Evolutionary conservation across 2,329 filamentous ascomycete species (phyloP).

Genomic region (Fusarium poae): DNA sequence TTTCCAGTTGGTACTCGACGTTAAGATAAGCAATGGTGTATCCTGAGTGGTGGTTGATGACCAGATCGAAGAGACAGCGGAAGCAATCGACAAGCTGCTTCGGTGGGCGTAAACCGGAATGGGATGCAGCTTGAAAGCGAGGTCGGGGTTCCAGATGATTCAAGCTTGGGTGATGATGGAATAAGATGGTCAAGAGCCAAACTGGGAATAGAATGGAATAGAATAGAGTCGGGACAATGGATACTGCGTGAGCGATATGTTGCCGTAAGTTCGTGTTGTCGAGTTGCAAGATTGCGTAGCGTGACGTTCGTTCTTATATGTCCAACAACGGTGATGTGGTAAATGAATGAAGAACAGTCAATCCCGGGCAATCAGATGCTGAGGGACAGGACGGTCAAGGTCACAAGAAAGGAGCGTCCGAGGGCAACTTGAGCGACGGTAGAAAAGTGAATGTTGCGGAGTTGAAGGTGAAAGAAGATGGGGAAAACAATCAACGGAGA

Average conservation of each 20-base stretch:
- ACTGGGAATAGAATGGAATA: slow-evolving; percentile 8
- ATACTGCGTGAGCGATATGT: slow-evolving; percentile 47
- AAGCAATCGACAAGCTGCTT: slow-evolving; percentile 3
- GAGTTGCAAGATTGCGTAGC: slow-evolving; percentile 25
- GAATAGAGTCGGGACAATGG: slow-evolving; percentile 29
- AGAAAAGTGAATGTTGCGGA: slow-evolving; percentile 36
- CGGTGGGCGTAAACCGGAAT: neutral
- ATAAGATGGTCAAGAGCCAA: slow-evolving; percentile 2
- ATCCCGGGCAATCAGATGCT: slow-evolving; percentile 24
- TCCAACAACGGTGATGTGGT: slow-evolving; percentile 33
- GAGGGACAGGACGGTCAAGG: slow-evolving; percentile 12
- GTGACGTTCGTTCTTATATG: slow-evolving; percentile 23
- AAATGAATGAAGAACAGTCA: slow-evolving; percentile 37
- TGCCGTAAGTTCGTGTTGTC: slow-evolving; percentile 40
- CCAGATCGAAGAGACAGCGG: slow-evolving; percentile 1
- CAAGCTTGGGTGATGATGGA: neutral
- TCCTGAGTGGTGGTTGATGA: slow-evolving; percentile 6
- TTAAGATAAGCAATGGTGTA: slow-evolving; percentile 3
- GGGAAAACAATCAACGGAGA: slow-evolving; percentile 17
- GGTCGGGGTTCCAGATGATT: neutral
- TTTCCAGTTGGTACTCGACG: neutral
- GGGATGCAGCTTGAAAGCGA: slow-evolving; percentile 3
- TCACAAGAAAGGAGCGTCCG: slow-evolving; percentile 33
- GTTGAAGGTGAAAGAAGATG: slow-evolving; percentile 23
- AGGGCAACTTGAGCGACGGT: slow-evolving; percentile 14